Conservation (phyloP, 139 green algal species). For the Chlorella sp. region DNA sequence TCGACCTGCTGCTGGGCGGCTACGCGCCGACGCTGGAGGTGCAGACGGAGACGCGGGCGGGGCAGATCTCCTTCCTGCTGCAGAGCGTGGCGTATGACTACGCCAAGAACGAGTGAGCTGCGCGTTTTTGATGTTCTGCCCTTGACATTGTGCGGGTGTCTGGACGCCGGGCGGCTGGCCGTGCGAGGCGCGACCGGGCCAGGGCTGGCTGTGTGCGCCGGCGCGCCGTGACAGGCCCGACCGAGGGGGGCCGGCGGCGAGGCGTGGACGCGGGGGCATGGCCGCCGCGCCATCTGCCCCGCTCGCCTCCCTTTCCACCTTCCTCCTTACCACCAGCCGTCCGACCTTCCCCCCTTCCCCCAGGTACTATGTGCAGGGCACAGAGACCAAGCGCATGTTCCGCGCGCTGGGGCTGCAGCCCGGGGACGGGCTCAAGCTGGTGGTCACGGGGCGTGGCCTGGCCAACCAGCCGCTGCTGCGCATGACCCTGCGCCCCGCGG, state of each 20-base stretch:
- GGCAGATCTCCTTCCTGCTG: conserved; percentile 8
- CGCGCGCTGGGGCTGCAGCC: conserved; percentile 9
- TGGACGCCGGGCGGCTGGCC: background rate
- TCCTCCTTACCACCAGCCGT: background rate
- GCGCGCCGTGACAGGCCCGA: background rate
- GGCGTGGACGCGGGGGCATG: background rate
- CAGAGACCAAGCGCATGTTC: conserved; percentile 28
- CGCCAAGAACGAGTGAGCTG: background rate
- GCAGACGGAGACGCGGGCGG: background rate
- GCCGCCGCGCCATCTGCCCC: background rate
- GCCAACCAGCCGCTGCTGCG: no score
- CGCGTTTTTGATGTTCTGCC: background rate
- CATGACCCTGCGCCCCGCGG: no score
- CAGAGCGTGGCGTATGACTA: background rate
- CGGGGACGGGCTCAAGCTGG: conserved; percentile 10
- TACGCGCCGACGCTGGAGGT: background rate
- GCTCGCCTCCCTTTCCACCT: background rate
- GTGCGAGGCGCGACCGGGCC: background rate
- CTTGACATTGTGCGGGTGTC: background rate
- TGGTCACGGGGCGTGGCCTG: no score
- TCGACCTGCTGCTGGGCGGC: background rate
- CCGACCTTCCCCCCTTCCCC: no score
- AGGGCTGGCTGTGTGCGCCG: background rate
- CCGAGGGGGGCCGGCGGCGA: background rate
- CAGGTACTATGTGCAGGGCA: no score